phyloP scores from a whole-genome alignment of 805 yeast genomes.

The Schizosaccharomyces japonicus region DNA sequence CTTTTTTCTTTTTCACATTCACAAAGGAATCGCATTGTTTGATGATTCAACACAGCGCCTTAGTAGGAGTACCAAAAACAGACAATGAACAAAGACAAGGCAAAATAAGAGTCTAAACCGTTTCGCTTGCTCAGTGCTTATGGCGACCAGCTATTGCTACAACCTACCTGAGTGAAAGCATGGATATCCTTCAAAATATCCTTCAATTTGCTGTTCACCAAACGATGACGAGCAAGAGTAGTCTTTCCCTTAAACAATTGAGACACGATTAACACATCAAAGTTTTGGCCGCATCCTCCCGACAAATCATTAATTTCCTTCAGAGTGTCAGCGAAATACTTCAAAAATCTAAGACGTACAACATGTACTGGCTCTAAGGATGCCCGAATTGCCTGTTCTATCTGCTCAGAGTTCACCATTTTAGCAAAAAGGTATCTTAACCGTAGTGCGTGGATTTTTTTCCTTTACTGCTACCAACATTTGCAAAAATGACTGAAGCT shows the following conservation, averaged over 20 bases:
- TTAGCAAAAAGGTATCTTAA: not conserved
- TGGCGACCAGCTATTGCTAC: no score
- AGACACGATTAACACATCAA: constrained; percentile 69
- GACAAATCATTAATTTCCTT: constrained; percentile 5
- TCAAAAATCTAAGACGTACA: not conserved
- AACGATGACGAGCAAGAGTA: constrained; percentile 61
- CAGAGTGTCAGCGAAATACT: not conserved
- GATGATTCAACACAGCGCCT: no score
- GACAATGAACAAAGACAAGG: no score
- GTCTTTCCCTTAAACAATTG: constrained; percentile 56
- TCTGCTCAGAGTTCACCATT: not conserved
- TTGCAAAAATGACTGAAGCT: not conserved
- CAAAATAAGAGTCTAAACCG: no score
- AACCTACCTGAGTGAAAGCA: constrained; percentile 78
- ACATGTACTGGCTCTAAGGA: not conserved
- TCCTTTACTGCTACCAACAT: not conserved
- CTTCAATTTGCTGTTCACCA: constrained; percentile 56
- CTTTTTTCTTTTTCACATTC: no score
- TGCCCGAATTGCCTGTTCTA: not conserved
- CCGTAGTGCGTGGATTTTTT: no score
- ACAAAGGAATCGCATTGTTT: no score
- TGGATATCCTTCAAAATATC: constrained; percentile 75
- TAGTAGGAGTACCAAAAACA: no score
- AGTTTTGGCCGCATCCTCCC: constrained; percentile 96
- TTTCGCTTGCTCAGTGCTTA: no score